Base-by-base conservation (phyloP, 768 basidiomycete species). In the Tulasnella sp. region DNA sequence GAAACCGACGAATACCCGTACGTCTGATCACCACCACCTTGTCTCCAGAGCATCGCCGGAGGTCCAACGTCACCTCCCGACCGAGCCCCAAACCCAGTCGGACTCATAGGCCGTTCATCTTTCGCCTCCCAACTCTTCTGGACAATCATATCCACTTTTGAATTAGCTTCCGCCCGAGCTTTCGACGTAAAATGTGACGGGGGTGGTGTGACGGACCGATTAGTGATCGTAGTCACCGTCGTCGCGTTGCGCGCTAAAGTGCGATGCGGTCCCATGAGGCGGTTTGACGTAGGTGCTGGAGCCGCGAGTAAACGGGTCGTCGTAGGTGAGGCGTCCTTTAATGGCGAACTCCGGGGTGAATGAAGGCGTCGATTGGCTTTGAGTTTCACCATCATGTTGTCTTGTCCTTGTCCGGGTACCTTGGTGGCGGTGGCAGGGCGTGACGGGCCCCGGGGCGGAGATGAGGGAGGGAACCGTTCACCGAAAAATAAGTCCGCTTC, bases 131-230 rank as follows among this genome's bases (percentile, higher is more conserved):
- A 76, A 31, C 67, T 39, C 17, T 39, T 39, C 38, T 76, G 68
- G 25, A 76, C 74, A 42, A 76, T 76, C 67, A 42, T 34, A 14
- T 76, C 74, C 40, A 76, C 74, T 34, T 49, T 76, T 17, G 67
- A 40, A 69, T 68, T 76, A 31, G 74, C 74, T 34, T 68, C n/a
- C 40, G 34, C 74, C 31, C 74, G 54, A 38, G 74, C 52, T 11
- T 34, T 29, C 39, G 39, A 40, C 58, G 58, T 40, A 40, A 76
- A 76, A 64, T 76, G 74, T 34, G 74, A 76, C 31, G 74, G 74
- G 34, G 74, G 74, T 39, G 74, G 74, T n/a, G 74, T 45, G 40
- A 54, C 31, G 38, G 72, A 74, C 25, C 49, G 25, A 36, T 25
- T 52, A n/a, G 72, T 74, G 49, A n/a, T 52, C 17, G 49, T 54